These are phyloP conservation scores for Lachnellula arida DNA, from an alignment of 2,329 filamentous ascomycete species.

Conservation along the genomic window DNA sequence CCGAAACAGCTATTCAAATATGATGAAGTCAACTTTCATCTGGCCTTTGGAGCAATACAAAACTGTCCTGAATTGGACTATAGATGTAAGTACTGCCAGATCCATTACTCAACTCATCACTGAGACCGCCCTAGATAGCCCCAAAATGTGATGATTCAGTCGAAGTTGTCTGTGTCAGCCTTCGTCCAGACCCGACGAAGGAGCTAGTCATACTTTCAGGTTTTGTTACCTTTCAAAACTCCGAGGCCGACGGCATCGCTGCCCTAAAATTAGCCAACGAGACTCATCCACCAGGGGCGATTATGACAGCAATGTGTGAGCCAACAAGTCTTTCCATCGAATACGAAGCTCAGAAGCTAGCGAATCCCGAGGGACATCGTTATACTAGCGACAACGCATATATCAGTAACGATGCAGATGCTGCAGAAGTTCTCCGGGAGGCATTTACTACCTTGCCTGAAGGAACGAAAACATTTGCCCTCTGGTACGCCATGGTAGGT, in stretches of 20 bases:
- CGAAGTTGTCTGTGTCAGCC: constrained; percentile 39
- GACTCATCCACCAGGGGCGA: constrained; percentile 34
- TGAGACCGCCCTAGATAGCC: constrained; percentile 12
- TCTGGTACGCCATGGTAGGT: constrained; percentile 46
- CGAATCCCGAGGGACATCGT: constrained; percentile 45
- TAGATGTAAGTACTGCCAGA: constrained; percentile 32
- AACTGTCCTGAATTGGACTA: constrained; percentile 44
- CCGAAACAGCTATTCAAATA: constrained; percentile 8
- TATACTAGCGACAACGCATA: constrained; percentile 50
- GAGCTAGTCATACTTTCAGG: constrained; percentile 34
- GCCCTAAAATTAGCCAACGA: constrained; percentile 37
- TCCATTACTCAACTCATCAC: neutral
- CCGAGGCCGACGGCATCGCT: constrained; percentile 30
- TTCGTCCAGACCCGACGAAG: constrained; percentile 27
- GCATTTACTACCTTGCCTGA: constrained; percentile 45
- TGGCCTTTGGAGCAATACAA: constrained; percentile 43
- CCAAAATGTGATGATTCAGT: constrained; percentile 35
- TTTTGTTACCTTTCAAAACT: constrained; percentile 40
- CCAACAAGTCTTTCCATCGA: constrained; percentile 38
- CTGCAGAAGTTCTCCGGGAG: constrained; percentile 39
- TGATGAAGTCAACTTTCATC: constrained; percentile 35
- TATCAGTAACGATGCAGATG: constrained; percentile 42
- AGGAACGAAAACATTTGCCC: constrained; percentile 39
- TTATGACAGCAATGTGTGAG: constrained; percentile 36
- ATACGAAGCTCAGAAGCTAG: constrained; percentile 40